Evolutionary conservation across 306 rosid species (phyloP).

Genomic region (Quercus rubra): DNA sequence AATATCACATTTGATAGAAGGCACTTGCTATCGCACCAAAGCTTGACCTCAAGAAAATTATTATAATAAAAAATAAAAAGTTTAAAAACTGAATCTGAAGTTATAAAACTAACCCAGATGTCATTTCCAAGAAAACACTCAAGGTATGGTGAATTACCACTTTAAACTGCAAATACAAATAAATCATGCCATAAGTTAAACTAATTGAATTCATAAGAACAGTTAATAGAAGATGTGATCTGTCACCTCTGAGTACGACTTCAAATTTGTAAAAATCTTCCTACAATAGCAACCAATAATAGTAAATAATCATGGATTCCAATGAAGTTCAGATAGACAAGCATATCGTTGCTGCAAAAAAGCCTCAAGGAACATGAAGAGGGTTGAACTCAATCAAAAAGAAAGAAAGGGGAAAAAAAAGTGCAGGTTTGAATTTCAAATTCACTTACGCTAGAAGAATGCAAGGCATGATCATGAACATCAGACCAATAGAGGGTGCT

Average conservation of each 20-base stretch:
- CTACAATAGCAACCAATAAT: conserved; percentile 68
- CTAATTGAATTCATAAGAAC: background rate
- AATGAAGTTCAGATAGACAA: conserved; percentile 70
- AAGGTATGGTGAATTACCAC: conserved; percentile 94
- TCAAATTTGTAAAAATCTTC: conserved; percentile 84
- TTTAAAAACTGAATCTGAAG: background rate
- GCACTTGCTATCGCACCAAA: no score
- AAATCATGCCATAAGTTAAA: background rate
- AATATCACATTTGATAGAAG: no score
- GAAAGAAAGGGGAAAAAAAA: background rate
- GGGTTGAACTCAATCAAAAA: conserved; percentile 6
- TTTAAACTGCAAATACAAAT: conserved; percentile 58
- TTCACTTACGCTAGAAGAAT: conserved; percentile 82
- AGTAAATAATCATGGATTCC: conserved; percentile 80
- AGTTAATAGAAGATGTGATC: background rate
- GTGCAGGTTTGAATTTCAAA: background rate
- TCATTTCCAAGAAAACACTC: conserved; percentile 90
- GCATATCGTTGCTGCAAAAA: conserved; percentile 75
- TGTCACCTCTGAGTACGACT: conserved; percentile 72
- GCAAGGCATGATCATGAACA: conserved; percentile 98
- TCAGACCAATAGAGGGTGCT: conserved; percentile 38
- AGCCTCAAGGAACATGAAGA: conserved; percentile 9
- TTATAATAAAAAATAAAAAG: no score
- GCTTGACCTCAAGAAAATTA: no score
- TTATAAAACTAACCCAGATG: conserved; percentile 75